A percentile compares a stretch with the other conserved stretches of the same genome.
Evolutionary conservation across 306 rosid genomes (phyloP).

Genomic region (Trifolium subterraneum): DNA sequence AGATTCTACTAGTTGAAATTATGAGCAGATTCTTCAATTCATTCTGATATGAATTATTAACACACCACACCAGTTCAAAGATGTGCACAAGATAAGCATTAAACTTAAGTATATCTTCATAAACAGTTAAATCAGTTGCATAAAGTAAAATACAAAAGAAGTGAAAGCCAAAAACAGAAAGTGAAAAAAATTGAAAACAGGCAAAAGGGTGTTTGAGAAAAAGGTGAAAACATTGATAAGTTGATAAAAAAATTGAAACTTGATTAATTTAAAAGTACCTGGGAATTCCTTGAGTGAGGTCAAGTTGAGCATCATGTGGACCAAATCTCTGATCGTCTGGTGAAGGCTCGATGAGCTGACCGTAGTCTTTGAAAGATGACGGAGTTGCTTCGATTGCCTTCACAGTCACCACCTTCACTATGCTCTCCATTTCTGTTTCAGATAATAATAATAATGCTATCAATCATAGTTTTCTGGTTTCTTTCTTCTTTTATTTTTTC

Average conservation of each 20-base stretch:
- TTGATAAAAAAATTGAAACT: background rate
- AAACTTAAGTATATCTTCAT: too few relatives aligned
- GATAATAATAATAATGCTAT: slow-evolving; percentile 32
- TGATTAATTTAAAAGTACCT: slow-evolving; percentile 60
- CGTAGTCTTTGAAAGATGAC: slow-evolving; percentile 61
- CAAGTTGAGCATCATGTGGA: slow-evolving; percentile 79
- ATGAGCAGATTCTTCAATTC: too few relatives aligned
- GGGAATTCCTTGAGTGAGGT: slow-evolving; percentile 75
- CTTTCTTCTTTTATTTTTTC: too few relatives aligned
- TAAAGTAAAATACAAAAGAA: too few relatives aligned
- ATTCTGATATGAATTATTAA: too few relatives aligned
- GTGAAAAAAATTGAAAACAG: too few relatives aligned
- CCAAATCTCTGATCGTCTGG: slow-evolving; percentile 67
- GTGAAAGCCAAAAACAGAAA: too few relatives aligned
- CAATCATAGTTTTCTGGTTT: background rate
- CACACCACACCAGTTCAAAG: too few relatives aligned
- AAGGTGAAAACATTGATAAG: background rate
- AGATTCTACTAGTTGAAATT: too few relatives aligned
- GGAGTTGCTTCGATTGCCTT: slow-evolving; percentile 70
- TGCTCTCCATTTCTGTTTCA: slow-evolving; percentile 18
- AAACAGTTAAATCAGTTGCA: too few relatives aligned
- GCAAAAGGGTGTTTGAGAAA: background rate
- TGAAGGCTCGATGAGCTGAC: slow-evolving; percentile 70
- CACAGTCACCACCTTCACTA: slow-evolving; percentile 50
- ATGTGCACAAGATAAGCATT: too few relatives aligned